Percentiles rank a stretch among this genome's conserved stretches.
phyloP scores from a whole-genome alignment of 192 early-diverging fungal species.

The Coemansia sp. region DNA sequence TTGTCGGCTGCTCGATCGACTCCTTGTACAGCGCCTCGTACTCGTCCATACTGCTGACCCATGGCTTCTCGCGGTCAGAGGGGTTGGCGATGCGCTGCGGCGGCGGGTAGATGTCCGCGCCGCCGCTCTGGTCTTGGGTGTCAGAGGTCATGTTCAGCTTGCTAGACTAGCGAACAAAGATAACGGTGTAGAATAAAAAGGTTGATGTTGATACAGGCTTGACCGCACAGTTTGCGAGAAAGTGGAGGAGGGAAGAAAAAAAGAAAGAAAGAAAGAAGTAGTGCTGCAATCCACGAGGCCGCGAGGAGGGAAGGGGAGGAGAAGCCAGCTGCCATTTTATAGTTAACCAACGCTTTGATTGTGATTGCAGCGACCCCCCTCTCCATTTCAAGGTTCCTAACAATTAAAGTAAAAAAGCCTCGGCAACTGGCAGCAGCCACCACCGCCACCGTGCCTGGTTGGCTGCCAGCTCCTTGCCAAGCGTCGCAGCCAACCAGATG shows the following conservation, averaged over 20 bases:
- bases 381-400: neutral
- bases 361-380: neutral
- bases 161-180: neutral
- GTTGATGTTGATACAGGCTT: slow-evolving; percentile 11
- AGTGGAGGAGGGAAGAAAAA: neutral
- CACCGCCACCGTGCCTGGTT: no score
- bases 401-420: neutral
- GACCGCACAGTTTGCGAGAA: neutral
- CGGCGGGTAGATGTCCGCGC: slow-evolving; percentile 47
- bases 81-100: slow-evolving; percentile 65
- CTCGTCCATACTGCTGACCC: slow-evolving; percentile 69
- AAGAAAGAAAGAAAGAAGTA: neutral
- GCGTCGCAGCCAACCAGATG: no score
- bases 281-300: neutral
- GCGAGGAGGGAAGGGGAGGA: neutral
- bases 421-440: no score
- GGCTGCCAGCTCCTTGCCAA: no score
- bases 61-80: slow-evolving; percentile 60
- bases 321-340: neutral
- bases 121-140: slow-evolving; percentile 28
- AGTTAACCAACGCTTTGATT: neutral
- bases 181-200: neutral
- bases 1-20: slow-evolving; percentile 74
- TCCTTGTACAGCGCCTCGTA: slow-evolving; percentile 81
- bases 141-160: slow-evolving; percentile 25